Conservation (phyloP, 768 basidiomycete genomes). For the Rossbeevera mucosa region DNA sequence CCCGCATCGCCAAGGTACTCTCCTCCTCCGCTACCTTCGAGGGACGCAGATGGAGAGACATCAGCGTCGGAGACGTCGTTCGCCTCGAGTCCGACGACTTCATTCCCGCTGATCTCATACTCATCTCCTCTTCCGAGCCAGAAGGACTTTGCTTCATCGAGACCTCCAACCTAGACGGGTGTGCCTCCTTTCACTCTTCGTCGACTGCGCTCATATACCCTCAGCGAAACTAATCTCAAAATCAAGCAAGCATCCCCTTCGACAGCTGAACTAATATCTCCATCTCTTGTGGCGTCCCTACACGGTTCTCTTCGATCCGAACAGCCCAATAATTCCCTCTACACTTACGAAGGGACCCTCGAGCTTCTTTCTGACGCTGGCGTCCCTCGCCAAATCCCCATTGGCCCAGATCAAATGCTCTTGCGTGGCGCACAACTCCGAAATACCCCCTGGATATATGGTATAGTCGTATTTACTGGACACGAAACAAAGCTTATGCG, state of each 20-base stretch:
- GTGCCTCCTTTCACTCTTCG: slow-evolving; percentile 14
- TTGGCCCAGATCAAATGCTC: slow-evolving; percentile 93
- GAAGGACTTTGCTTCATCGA: slow-evolving; percentile 98
- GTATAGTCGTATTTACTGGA: slow-evolving; percentile 89
- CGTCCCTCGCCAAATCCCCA: slow-evolving; percentile 73
- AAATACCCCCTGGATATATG: slow-evolving; percentile 97
- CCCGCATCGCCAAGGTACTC: slow-evolving; percentile 75
- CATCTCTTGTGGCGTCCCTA: slow-evolving; percentile 64
- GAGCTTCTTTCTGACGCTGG: slow-evolving; percentile 55
- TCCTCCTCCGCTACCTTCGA: slow-evolving; percentile 58
- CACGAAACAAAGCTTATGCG: slow-evolving; percentile 99
- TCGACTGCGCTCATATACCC: neutral
- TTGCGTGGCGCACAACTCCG: slow-evolving; percentile 92
- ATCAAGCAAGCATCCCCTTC: slow-evolving; percentile 93
- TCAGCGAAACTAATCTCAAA: slow-evolving; percentile 95
- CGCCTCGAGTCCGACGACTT: slow-evolving; percentile 89
- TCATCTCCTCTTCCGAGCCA: slow-evolving; percentile 88
- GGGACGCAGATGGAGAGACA: slow-evolving; percentile 81
- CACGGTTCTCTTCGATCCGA: slow-evolving; percentile 88
- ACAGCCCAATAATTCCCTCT: slow-evolving; percentile 95
- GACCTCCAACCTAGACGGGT: slow-evolving; percentile 97
- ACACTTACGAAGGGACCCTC: slow-evolving; percentile 87
- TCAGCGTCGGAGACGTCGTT: slow-evolving; percentile 88
- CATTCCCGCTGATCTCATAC: slow-evolving; percentile 90
- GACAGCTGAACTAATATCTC: slow-evolving; percentile 74